Percentiles rank a stretch among this genome's conserved stretches.
These are phyloP conservation scores for Agaricus sinodeliciosus DNA, from an alignment of 768 basidiomycete species.

Conservation along the genomic window DNA sequence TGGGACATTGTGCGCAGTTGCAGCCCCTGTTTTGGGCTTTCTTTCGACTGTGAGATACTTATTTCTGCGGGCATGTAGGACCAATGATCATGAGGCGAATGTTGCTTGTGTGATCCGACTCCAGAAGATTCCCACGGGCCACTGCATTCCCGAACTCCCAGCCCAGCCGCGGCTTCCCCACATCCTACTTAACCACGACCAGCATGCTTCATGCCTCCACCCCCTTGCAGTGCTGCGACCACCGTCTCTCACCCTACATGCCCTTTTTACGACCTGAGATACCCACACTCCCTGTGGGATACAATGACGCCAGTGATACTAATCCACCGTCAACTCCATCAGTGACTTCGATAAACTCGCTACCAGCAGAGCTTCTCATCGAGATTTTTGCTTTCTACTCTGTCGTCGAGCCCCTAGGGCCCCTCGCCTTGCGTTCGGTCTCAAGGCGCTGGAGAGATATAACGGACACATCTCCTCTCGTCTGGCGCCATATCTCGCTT, in stretches of 20 bases:
- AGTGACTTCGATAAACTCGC: constrained; percentile 18
- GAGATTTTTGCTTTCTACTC: constrained; percentile 50
- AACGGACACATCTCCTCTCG: constrained; percentile 42
- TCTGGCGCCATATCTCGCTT: constrained; percentile 57
- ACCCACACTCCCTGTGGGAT: neutral
- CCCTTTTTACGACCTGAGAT: neutral
- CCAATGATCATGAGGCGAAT: neutral
- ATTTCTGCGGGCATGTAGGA: neutral
- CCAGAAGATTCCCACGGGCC: no score
- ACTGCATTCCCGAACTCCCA: neutral
- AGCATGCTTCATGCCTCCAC: constrained; percentile 1
- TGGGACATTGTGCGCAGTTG: no score
- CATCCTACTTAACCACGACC: neutral
- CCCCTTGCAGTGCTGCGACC: neutral
- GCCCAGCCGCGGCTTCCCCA: neutral
- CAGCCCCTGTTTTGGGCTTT: neutral
- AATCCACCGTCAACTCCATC: neutral
- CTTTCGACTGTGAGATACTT: no score
- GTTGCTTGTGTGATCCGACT: no score
- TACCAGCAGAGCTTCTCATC: constrained; percentile 59
- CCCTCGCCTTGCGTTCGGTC: constrained; percentile 44
- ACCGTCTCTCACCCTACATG: neutral
- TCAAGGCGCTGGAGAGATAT: constrained; percentile 56
- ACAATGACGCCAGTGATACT: neutral
- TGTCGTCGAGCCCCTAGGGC: constrained; percentile 37